These are phyloP conservation scores for Solanum hybrid DNA, from an alignment of 305 asterid species.

Conservation along the genomic window DNA sequence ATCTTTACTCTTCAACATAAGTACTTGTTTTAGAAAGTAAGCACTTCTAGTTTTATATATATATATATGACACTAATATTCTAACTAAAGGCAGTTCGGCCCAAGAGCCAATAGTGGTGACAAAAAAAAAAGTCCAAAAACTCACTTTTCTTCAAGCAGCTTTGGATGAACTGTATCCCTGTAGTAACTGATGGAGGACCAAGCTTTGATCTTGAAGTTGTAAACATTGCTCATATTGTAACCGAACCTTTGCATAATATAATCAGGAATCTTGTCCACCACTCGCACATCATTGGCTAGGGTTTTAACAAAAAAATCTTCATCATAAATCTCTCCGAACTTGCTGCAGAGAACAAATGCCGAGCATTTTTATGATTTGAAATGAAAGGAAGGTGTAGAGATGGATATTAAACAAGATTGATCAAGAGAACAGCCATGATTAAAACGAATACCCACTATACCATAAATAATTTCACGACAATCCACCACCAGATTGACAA, in stretches of 20 bases:
- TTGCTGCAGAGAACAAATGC: constrained; percentile 51
- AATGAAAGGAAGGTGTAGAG: neutral
- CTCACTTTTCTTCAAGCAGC: constrained; percentile 90
- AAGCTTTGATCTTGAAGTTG: constrained; percentile 87
- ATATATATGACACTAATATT: neutral
- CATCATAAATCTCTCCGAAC: constrained; percentile 73
- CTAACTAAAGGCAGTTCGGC: neutral
- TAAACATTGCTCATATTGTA: constrained; percentile 70
- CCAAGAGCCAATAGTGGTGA: neutral
- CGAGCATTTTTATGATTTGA: constrained; percentile 15
- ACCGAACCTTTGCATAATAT: constrained; percentile 56
- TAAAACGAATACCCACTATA: neutral
- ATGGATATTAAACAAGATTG: neutral
- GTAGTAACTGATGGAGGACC: constrained; percentile 72
- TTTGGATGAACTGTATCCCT: constrained; percentile 72
- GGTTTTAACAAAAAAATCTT: constrained; percentile 27
- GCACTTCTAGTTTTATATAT: neutral
- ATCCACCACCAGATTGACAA: neutral
- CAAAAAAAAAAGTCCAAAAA: neutral
- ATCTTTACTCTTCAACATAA: neutral
- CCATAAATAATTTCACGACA: neutral
- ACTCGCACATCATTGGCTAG: constrained; percentile 61
- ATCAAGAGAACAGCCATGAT: neutral
- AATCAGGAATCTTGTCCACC: constrained; percentile 56
- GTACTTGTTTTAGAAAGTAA: neutral